Conservation (phyloP, 2,329 filamentous ascomycete genomes). For the Fusarium foetens region DNA sequence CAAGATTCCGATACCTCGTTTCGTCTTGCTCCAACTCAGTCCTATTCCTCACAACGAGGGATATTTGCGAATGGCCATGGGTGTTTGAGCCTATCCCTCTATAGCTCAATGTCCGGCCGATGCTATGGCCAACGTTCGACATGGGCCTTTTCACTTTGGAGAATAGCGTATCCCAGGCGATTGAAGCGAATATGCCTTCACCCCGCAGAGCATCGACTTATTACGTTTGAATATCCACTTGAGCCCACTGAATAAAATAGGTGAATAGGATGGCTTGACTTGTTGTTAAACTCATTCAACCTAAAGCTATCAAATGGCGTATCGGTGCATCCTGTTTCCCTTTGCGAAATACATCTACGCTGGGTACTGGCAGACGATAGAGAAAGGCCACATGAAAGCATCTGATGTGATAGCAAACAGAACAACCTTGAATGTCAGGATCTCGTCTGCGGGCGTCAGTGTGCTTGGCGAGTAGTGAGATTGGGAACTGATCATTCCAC, state of each 20-base stretch:
- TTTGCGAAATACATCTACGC: neutral
- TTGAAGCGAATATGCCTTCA: conserved; percentile 7
- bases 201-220: conserved; percentile 21
- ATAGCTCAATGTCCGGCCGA: conserved; percentile 5
- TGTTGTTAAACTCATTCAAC: neutral
- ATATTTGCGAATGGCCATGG: conserved; percentile 7
- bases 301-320: neutral
- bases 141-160: conserved; percentile 8
- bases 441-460: conserved; percentile 15
- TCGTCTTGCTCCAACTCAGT: neutral
- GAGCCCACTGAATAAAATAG: conserved; percentile 28
- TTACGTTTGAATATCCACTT: conserved; percentile 39
- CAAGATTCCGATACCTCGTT: neutral
- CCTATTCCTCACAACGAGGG: conserved; percentile 7
- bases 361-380: neutral
- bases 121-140: conserved; percentile 6
- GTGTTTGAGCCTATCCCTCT: conserved; percentile 7
- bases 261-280: conserved; percentile 7
- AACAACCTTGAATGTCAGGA: neutral
- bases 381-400: neutral
- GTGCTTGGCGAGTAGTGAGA: conserved; percentile 25
- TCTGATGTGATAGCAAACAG: neutral
- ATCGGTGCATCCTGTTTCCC: neutral
- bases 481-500: conserved; percentile 10
- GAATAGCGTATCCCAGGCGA: conserved; percentile 8